phyloP scores from a whole-genome alignment of 2,329 filamentous ascomycete species.

The Penicillium sp. region DNA sequence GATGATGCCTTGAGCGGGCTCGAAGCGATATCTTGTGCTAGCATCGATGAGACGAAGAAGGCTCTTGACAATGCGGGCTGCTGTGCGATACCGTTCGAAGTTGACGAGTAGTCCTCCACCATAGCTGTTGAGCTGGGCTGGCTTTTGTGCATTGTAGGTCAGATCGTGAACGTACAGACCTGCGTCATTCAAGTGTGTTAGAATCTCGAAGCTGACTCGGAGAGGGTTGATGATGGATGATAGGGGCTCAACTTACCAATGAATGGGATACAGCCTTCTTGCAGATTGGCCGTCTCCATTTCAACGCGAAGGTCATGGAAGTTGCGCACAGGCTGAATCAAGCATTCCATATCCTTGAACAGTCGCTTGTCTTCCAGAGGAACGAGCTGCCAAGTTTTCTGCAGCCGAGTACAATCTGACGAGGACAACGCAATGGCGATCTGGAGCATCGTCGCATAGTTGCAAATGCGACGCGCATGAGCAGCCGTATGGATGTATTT shows the following conservation, averaged over 20 bases:
- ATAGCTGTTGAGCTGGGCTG: conserved; percentile 55
- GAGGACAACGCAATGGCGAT: conserved; percentile 64
- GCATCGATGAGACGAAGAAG: conserved; percentile 64
- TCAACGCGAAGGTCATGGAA: conserved; percentile 64
- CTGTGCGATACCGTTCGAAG: conserved; percentile 67
- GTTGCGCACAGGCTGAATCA: conserved; percentile 65
- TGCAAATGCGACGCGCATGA: conserved; percentile 60
- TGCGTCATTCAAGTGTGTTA: conserved; percentile 20
- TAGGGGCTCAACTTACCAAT: conserved; percentile 52
- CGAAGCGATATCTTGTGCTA: conserved; percentile 63
- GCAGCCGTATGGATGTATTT: conserved; percentile 67
- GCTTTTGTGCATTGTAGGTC: conserved; percentile 68
- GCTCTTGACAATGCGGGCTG: conserved; percentile 65
- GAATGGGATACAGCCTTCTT: conserved; percentile 67
- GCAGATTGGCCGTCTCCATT: conserved; percentile 62
- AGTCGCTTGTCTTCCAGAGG: conserved; percentile 56
- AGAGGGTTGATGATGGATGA: neutral
- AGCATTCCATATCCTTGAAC: conserved; percentile 60
- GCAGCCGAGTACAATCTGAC: conserved; percentile 59
- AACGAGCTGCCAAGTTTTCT: conserved; percentile 61
- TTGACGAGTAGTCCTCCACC: conserved; percentile 62
- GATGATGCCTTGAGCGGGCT: conserved; percentile 59
- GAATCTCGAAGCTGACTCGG: neutral
- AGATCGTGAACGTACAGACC: conserved; percentile 67
- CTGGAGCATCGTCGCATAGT: conserved; percentile 68